Evolutionary conservation across 441 rosid genomes (phyloP), one percentile per base, ranked within the genome.

Genomic region (Raphanus hybrid): DNA sequence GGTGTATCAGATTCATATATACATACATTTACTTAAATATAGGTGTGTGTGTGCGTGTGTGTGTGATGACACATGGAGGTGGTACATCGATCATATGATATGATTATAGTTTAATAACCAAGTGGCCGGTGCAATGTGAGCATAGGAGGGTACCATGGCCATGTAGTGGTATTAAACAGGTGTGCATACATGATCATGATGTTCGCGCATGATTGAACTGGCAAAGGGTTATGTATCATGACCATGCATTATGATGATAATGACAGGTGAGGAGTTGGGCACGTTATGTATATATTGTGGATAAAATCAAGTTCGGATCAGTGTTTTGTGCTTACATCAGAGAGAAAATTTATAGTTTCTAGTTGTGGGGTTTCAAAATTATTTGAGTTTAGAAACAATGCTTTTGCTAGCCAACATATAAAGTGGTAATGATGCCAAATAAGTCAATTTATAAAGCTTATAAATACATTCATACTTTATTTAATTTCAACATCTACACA

Each of bases 371-470:
- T 80, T 70, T 73, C 55, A 78, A 57, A 82, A 83, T 89, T 87
- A 82, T 84, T 85, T 76, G 65, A 82, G 69, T 80, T 67, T 77
- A 77, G 80, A 82, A 86, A 86, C 67, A 69, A n/a, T 63, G 62
- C 67, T 80, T 80, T 76, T 71, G 67, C 70, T 61, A 61, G 82
- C 82, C 72, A 72, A 70, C 67, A 77, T 74, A 52, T 67, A 75
- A 75, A 76, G 83, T 75, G 59, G 66, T 70, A 26, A 82, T 81
- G 81, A 68, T 71, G 84, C 50, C 75, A 80, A 68, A 78, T 45
- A 88, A 85, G 92, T 88, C 90, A 83, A 84, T 84, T 79, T 79
- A 63, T 66, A 69, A 75, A 77, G 84, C 82, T 84, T 57, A 3
- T 26, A 59, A 41, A 23, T 70, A 52, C 6, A 52, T 8, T 18